phyloP scores from a whole-genome alignment of 2,329 filamentous ascomycete genomes.

The Diaporthe ampelina region DNA sequence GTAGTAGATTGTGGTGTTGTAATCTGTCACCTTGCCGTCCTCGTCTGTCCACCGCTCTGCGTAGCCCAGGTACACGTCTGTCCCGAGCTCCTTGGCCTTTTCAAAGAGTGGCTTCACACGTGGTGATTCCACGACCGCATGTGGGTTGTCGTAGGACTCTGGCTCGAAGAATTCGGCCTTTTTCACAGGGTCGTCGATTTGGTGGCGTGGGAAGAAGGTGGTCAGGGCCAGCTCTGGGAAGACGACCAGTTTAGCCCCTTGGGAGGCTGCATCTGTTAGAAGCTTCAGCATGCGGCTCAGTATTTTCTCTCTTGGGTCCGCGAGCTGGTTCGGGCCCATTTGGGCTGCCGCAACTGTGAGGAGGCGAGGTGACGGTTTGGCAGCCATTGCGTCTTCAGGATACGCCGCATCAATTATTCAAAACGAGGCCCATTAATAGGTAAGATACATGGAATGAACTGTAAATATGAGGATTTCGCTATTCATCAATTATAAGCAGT shows the following conservation, averaged over 20 bases:
- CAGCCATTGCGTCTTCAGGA: constrained; percentile 8
- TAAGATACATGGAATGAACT: background rate
- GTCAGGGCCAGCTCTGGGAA: constrained; percentile 69
- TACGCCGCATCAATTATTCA: background rate
- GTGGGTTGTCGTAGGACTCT: constrained; percentile 51
- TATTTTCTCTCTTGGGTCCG: constrained; percentile 56
- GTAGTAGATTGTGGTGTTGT: constrained; percentile 69
- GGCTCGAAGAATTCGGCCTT: constrained; percentile 66
- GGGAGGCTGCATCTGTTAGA: constrained; percentile 58
- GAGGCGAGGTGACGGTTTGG: constrained; percentile 36
- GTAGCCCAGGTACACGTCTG: constrained; percentile 68
- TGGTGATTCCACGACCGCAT: constrained; percentile 54
- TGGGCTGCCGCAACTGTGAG: constrained; percentile 65
- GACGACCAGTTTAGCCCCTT: constrained; percentile 63
- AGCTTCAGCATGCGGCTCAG: constrained; percentile 64
- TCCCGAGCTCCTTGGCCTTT: constrained; percentile 58
- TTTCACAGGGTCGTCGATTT: constrained; percentile 59
- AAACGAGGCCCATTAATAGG: background rate
- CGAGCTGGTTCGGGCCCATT: constrained; percentile 61
- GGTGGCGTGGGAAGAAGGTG: constrained; percentile 68
- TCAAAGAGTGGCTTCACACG: constrained; percentile 64
- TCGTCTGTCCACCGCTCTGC: constrained; percentile 59
- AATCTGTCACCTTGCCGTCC: constrained; percentile 57
- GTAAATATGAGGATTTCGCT: background rate
- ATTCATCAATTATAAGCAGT: background rate